These are phyloP conservation scores for Diospyros kaki DNA, from an alignment of 148 eudicot species.

Conservation along the genomic window DNA sequence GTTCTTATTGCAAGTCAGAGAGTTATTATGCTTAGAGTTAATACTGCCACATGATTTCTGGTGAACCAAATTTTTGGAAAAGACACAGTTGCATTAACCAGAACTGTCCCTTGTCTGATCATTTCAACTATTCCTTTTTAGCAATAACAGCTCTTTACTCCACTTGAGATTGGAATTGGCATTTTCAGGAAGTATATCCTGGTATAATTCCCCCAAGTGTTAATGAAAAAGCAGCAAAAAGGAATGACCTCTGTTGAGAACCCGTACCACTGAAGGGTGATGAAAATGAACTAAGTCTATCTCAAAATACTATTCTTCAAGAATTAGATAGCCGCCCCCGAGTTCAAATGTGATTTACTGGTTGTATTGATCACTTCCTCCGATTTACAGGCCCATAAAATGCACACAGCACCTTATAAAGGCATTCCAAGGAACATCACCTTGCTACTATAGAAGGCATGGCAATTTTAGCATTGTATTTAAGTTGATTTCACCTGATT, in stretches of 20 bases:
- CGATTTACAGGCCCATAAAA: not conserved
- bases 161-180: not conserved
- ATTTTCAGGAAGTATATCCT: not conserved
- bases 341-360: not conserved
- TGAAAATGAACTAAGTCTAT: not conserved
- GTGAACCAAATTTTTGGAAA: not conserved
- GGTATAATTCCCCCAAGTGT: not conserved
- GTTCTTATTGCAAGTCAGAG: not conserved
- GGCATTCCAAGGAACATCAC: not conserved
- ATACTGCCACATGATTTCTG: not conserved
- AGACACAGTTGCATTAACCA: not conserved
- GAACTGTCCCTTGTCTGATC: not conserved
- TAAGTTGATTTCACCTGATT: constrained; percentile 1
- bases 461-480: not conserved
- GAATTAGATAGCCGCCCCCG: not conserved
- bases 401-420: not conserved
- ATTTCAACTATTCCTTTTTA: not conserved
- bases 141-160: not conserved
- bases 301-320: not conserved
- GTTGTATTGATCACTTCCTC: not conserved
- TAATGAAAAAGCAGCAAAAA: not conserved
- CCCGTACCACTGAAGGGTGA: not conserved
- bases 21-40: not conserved
- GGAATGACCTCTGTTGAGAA: not conserved
- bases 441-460: not conserved